Base-by-base conservation (phyloP, 495 filamentous ascomycete species). In the Daldinia caldariorum region DNA sequence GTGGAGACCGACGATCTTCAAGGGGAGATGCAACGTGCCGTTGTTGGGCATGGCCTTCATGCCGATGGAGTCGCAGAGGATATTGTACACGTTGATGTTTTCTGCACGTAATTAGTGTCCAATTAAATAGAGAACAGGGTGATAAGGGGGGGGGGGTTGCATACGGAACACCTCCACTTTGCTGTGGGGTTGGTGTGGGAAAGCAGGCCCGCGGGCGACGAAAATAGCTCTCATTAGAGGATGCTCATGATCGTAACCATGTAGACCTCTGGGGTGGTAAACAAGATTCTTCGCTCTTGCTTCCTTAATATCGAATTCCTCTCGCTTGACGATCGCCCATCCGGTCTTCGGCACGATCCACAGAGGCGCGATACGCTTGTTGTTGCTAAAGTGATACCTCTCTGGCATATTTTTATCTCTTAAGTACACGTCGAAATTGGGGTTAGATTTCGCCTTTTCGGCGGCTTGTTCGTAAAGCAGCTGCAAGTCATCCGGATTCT, bases 51-150 rank as follows among this genome's bases (percentile, higher is more conserved):
- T 83, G 0, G 90, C 89, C 6, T 76, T 69, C 55, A 97, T 80
- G 6, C 89, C 89, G 35, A 97, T 75, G 1, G 90, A 91, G 72
- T 97, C 92, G 73, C 94, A 98, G 35, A 99, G 77, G 56, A 98
- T 91, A 70, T 97, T 96, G 76, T 98, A 98, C 1, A 99, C 92
- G 70, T 99, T 94, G 61, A 84, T 92, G 66, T 99, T 99, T 87
- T 95, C 90, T 93, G 74, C n/a, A 4, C 8, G 58, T 49, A 34
- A 59, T 76, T 62, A 73, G 73, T 71, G 43, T 37, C 51, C 18
- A 45, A 34, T 54, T 7, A 43, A 14, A 29, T 20, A 16, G 35
- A 58, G 16, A 6, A 54, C 41, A 9, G 6, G 12, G 49, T 0
- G 37, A 2, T 32, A 37, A 26, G 26, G 26, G 26, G 26, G 26